Evolutionary conservation across 306 rosid species (phyloP), one percentile per base, ranked within the genome.

Genomic region (Glycine tomentella): DNA sequence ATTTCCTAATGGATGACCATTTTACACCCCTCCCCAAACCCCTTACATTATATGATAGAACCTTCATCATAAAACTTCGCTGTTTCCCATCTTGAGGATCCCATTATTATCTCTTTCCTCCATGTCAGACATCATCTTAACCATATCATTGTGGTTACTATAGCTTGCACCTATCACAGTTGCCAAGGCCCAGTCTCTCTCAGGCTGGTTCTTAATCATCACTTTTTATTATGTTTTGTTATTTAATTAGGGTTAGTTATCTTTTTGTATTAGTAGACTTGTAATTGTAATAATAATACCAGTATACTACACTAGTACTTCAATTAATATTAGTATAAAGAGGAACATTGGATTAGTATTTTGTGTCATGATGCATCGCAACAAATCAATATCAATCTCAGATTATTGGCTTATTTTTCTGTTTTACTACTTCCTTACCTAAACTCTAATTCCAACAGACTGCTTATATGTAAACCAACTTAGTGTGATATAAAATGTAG

Each of bases 241-340:
- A 3, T n/a, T 63, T 33, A 63, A 63, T 62, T 49, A 63, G 72
- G 50, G 20, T n/a, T 48, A 15, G 2, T 63, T n/a, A 11, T 74
- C 42, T 49, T 50, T 16, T 63, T 76, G 15, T 50, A 64, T 49
- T 36, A 3, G 20, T 34, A 42, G 51, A 8, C 11, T 48, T 14
- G 40, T 8, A 33, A 45, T 45, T 20, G 55, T 42, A 75, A 31
- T 72, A 34, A 6, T 36, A 38, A 61, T 69, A 69, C 38, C 46
- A 17, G 77, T 53, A 73, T 36, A 73, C 68, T 55, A 74, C 67
- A 15, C 38, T 56, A 56, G n/a, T n/a, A n/a, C n/a, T 36, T 53
- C 4, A 74, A 10, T 5, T 9, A 40, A 44, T 74, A 42, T 12
- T 40, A 42, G 42, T 44, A 52, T 58, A 74, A 53, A 53, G 14